Base-by-base conservation (phyloP, 805 yeast genomes). In the Spathaspora girioi region DNA sequence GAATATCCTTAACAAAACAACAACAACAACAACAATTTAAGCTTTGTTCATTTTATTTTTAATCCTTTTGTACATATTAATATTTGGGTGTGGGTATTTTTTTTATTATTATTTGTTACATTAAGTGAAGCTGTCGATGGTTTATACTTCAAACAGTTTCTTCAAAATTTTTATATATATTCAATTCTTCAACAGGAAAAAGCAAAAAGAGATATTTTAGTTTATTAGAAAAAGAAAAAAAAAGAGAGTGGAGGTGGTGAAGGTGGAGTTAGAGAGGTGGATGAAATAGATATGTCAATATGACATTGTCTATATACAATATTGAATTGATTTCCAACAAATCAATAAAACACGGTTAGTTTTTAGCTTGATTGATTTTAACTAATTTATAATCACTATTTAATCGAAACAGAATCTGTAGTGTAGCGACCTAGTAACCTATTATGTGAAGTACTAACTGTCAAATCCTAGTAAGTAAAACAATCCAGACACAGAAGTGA, bases 131-230 rank as follows among this genome's bases (percentile, higher is more conserved):
- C 19, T n/a, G 42, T n/a, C 8, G 42, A 17, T 14, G 12, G 43
- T 41, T 19, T 19, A 29, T 29, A 29, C 44, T n/a, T n/a, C n/a
- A n/a, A n/a, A n/a, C n/a, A n/a, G n/a, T n/a, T n/a, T n/a, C n/a
- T n/a, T 42, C 4, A 20, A 42, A 14, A 17, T 12, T n/a, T 35
- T 35, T n/a, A 10, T 42, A 42, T 42, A 42, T 46, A 42, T 59
- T 55, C 51, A 59, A 54, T 57, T 59, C 61, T 60, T 60, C 62
- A 58, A 59, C 63, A 56, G 48, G 55, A 54, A 38, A 47, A 41
- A 40, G 43, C 19, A 41, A 27, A 11, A 15, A 26, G 26, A 23
- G 35, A 14, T 19, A 40, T 47, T 40, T 47, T 47, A 47, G 20
- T 45, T 45, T 44, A 38, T 35, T n/a, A 35, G 40, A n/a, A 35